Evolutionary conservation across 2,329 filamentous ascomycete species (phyloP).

Genomic region (Colletotrichum scovillei): DNA sequence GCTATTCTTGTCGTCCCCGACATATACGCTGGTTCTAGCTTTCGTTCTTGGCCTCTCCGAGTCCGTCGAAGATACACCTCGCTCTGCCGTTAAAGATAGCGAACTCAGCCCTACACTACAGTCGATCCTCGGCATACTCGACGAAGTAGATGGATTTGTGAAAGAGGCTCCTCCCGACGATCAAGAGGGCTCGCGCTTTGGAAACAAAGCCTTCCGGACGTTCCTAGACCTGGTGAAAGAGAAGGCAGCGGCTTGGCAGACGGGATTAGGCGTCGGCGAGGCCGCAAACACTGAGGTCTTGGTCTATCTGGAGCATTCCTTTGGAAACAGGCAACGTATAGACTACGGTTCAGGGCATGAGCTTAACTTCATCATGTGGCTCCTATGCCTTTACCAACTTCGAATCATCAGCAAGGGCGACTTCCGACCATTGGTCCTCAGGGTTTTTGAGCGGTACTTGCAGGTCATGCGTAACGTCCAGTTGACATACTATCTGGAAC

Average conservation of each 20-base stretch:
- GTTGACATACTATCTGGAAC: conserved; percentile 94
- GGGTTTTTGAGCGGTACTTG: conserved; percentile 86
- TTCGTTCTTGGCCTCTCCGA: conserved; percentile 92
- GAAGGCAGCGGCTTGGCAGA: conserved; percentile 71
- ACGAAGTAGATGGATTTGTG: conserved; percentile 75
- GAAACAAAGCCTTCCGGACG: conserved; percentile 89
- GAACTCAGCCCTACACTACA: conserved; percentile 70
- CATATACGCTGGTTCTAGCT: conserved; percentile 79
- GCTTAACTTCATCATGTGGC: conserved; percentile 96
- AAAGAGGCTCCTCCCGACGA: conserved; percentile 82
- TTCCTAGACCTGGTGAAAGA: conserved; percentile 79
- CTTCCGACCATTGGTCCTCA: conserved; percentile 80
- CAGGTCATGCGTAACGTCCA: conserved; percentile 88
- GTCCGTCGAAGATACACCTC: conserved; percentile 76
- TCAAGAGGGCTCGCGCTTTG: conserved; percentile 89
- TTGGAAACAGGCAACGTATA: conserved; percentile 88
- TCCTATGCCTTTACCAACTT: conserved; percentile 91
- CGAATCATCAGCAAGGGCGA: conserved; percentile 71
- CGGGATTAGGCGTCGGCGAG: conserved; percentile 63
- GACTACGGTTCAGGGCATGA: conserved; percentile 99
- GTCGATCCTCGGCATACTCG: conserved; percentile 76
- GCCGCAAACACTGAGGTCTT: conserved; percentile 76
- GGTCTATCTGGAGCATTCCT: conserved; percentile 83
- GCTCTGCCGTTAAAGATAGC: conserved; percentile 68
- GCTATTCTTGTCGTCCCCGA: conserved; percentile 81